Conservation (phyloP, 352 stramenopile genomes). For the Globisporangium apiculatum region DNA sequence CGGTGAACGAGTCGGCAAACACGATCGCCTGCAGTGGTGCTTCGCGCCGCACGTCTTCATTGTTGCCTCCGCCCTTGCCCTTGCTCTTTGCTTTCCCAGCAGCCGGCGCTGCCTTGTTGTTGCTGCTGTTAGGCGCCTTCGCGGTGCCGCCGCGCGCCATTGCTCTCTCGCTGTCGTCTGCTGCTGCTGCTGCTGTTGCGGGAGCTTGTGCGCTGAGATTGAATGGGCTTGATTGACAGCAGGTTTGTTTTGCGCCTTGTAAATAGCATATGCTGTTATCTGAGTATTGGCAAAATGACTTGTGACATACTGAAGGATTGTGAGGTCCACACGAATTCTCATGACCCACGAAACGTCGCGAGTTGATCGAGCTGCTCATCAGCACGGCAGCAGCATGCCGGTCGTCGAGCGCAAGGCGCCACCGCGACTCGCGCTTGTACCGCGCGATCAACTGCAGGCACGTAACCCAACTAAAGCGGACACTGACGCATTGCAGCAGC, state of each 20-base stretch:
- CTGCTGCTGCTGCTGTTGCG: no score
- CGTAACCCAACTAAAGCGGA: conserved; percentile 7
- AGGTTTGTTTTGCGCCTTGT: background rate
- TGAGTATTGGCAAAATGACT: background rate
- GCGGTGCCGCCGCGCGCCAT: conserved; percentile 19
- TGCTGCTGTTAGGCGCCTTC: conserved; percentile 8
- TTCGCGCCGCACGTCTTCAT: conserved; percentile 84
- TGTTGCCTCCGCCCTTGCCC: conserved; percentile 10
- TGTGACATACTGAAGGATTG: background rate
- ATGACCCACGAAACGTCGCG: no score
- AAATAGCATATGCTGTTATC: conserved; percentile 6
- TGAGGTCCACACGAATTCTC: no score
- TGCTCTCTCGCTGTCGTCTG: background rate
- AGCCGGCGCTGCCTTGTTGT: background rate
- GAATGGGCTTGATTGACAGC: background rate
- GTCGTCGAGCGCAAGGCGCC: conserved; percentile 4
- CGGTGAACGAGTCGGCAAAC: conserved; percentile 93
- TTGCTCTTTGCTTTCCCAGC: conserved; percentile 2
- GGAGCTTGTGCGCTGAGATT: background rate
- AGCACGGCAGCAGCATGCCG: background rate
- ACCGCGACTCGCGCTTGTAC: conserved; percentile 41
- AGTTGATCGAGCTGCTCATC: no score
- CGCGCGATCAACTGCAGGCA: conserved; percentile 22
- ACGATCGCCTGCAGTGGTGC: conserved; percentile 94
- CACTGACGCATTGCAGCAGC: conserved; percentile 3